Base-by-base conservation (phyloP, 331 rosid species). In the Quercus phellos region DNA sequence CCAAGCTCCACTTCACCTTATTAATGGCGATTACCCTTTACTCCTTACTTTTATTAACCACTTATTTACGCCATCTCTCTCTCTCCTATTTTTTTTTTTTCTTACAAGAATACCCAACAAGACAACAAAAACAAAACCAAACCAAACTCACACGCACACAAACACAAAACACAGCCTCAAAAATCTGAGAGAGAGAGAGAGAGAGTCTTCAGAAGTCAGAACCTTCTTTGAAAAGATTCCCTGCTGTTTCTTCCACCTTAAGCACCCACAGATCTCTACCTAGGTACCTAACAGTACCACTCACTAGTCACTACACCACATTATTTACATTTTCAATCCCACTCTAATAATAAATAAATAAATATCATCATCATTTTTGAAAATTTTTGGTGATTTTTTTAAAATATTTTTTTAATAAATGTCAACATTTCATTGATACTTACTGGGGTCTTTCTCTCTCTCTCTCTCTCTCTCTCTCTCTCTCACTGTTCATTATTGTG, bases 231-330 rank as follows among this genome's bases (percentile, higher is more conserved):
- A 55, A 68, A 94, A 88, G 99, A 78, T 85, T 85, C 83, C 86
- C 59, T 78, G 42, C 71, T 79, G 72, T 89, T 89, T 79, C 94
- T 95, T 93, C 88, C 75, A 83, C 75, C 81, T 74, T 71, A 89
- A 89, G 96, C 90, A 88, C 87, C 85, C 75, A 76, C 77, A 88
- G 97, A 91, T 95, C 94, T 83, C 81, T 61, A 78, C 72, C 84
- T 82, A 26, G 81, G 82, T 77, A 88, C 88, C 89, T 70, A 70
- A 81, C 76, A 66, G 27, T 78, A 76, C 64, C 76, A n/a, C 77
- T 4, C 24, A 38, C 46, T 38, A n/a, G 75, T 4, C 24, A 38
- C 46, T 38, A 22, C 58, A 78, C 59, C 68, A 68, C 69, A 77
- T 51, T 77, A 50, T 68, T 66, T 67, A 43, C 46, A 38, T 75